A percentile compares a stretch with the other conserved stretches of the same genome.
These are phyloP conservation scores for Capniomyces stellatus DNA, from an alignment of 371 early-diverging fungal species.

Conservation along the genomic window DNA sequence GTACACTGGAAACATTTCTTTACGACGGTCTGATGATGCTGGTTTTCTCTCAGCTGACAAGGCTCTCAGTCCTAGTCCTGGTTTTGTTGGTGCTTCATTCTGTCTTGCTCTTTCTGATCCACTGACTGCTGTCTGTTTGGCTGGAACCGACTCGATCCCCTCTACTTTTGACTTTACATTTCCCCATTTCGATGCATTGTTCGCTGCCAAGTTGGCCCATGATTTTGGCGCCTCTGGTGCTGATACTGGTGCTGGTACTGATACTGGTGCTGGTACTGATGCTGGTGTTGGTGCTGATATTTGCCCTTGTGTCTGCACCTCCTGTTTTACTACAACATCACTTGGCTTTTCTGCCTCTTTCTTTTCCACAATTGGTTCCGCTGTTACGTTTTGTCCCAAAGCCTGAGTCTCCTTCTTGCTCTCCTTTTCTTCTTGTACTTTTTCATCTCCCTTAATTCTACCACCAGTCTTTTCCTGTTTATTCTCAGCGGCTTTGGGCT, in stretches of 20 bases:
- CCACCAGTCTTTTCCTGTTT: not conserved
- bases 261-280: not conserved
- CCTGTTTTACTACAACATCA: too few species aligned
- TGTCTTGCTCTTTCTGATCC: not conserved
- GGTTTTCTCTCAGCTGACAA: not conserved
- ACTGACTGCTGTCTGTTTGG: not conserved
- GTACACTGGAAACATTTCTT: not conserved
- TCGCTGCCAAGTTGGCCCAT: slow-evolving; percentile 36
- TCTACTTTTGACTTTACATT: slow-evolving; percentile 20
- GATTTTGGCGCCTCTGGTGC: not conserved
- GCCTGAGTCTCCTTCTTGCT: not conserved
- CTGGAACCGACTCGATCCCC: slow-evolving; percentile 15
- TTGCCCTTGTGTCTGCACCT: not conserved
- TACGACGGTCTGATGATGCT: not conserved
- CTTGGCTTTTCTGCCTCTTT: not conserved
- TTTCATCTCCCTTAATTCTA: too few species aligned
- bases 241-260: not conserved
- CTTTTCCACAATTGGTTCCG: not conserved
- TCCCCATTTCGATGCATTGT: slow-evolving; percentile 18
- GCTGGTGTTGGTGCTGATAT: not conserved
- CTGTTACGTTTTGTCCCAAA: too few species aligned
- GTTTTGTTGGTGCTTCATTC: too few species aligned
- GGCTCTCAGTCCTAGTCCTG: too few species aligned
- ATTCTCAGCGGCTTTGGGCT: not conserved
- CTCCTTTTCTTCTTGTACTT: not conserved